Percentiles rank a stretch among this genome's conserved stretches.
phyloP scores from a whole-genome alignment of 805 yeast species.

The Clavispora santaluciae region DNA sequence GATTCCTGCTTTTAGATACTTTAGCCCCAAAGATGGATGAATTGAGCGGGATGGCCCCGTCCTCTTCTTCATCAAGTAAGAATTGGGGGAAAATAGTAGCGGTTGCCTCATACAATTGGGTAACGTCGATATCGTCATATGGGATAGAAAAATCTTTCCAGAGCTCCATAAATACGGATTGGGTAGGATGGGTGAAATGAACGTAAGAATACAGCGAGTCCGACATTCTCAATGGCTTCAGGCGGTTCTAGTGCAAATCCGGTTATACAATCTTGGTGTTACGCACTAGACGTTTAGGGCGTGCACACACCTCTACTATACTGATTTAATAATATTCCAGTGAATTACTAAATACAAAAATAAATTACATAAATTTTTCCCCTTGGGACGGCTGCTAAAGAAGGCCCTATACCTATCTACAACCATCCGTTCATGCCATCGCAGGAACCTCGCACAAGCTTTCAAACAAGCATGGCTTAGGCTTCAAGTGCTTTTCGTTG shows the following conservation, averaged over 20 bases:
- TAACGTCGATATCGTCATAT: slow-evolving; percentile 40
- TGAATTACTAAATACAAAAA: neutral
- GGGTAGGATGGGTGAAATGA: slow-evolving; percentile 36
- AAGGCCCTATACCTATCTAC: neutral
- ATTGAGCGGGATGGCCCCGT: slow-evolving; percentile 33
- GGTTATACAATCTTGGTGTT: no score
- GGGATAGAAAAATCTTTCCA: slow-evolving; percentile 40
- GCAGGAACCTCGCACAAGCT: slow-evolving; percentile 26
- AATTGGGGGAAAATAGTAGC: slow-evolving; percentile 31
- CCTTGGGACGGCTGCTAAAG: neutral
- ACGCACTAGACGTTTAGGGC: no score
- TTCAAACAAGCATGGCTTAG: slow-evolving; percentile 46
- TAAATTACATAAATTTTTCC: neutral
- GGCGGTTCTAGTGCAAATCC: no score
- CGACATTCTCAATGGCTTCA: slow-evolving; percentile 2
- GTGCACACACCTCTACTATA: no score
- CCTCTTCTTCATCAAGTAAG: slow-evolving; percentile 36
- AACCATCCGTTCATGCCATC: slow-evolving; percentile 5
- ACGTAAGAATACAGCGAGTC: slow-evolving; percentile 23
- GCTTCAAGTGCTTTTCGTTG: slow-evolving; percentile 37
- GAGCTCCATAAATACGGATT: slow-evolving; percentile 36
- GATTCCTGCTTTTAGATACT: slow-evolving; percentile 28
- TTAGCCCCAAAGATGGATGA: slow-evolving; percentile 38
- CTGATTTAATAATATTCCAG: neutral
- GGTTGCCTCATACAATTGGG: slow-evolving; percentile 33